These are phyloP conservation scores for Cerrena zonata DNA, from an alignment of 1,284 basidiomycete species.

Conservation along the genomic window DNA sequence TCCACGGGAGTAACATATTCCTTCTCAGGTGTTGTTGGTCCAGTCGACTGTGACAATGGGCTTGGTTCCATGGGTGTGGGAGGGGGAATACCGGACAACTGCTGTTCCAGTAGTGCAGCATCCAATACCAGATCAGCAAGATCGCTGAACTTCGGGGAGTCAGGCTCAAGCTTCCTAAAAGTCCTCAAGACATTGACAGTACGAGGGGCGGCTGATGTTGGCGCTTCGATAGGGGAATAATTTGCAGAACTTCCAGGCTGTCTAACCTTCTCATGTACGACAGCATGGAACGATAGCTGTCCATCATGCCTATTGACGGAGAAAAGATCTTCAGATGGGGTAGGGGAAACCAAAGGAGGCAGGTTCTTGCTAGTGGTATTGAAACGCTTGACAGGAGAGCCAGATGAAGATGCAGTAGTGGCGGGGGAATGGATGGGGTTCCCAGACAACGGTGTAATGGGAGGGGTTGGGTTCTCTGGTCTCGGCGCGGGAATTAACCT, in stretches of 20 bases:
- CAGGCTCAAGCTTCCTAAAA: slow-evolving; percentile 7
- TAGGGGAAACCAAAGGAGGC: slow-evolving; percentile 1
- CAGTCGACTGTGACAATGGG: background rate
- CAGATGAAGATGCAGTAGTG: background rate
- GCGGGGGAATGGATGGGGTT: slow-evolving; percentile 1
- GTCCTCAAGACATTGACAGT: slow-evolving; percentile 13
- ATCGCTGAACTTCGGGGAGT: slow-evolving; percentile 23
- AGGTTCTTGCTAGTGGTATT: slow-evolving; percentile 11
- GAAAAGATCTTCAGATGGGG: slow-evolving; percentile 12
- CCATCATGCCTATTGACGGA: too few species aligned
- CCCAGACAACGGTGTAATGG: background rate
- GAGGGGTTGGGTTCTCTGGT: slow-evolving; percentile 5
- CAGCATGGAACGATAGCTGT: slow-evolving; percentile 24
- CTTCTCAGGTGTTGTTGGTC: background rate
- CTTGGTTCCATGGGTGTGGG: background rate
- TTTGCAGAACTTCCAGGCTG: slow-evolving; percentile 13
- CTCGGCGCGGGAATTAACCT: slow-evolving; percentile 13
- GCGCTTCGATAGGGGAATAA: slow-evolving; percentile 1
- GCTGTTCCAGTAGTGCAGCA: slow-evolving; percentile 26
- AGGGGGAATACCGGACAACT: slow-evolving; percentile 14
- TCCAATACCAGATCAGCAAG: slow-evolving; percentile 24
- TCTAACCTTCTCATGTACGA: slow-evolving; percentile 27
- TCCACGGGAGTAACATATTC: background rate
- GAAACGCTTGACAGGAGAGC: slow-evolving; percentile 10
- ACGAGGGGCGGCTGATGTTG: slow-evolving; percentile 4